Conservation (phyloP, 305 asterid species). For the Fraxinus baroniana region DNA sequence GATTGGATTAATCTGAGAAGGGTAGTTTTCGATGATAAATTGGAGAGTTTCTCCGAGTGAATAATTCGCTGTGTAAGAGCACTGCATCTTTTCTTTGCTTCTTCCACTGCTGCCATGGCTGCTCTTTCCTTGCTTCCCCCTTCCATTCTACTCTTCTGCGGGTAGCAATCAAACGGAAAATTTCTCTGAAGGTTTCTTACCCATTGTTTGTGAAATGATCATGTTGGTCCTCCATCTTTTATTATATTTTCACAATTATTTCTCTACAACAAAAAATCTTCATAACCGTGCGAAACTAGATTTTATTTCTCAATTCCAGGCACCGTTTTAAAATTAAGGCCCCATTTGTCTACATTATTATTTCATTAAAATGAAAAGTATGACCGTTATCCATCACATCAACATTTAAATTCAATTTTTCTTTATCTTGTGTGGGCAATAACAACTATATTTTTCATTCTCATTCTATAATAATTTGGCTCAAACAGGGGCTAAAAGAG, state of each 20-base stretch:
- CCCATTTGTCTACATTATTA: too few relatives aligned
- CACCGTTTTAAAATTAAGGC: too few relatives aligned
- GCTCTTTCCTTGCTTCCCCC: not conserved
- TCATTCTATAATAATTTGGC: too few relatives aligned
- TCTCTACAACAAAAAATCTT: not conserved
- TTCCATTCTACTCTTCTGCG: not conserved
- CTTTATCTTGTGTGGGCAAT: too few relatives aligned
- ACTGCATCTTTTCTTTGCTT: slow-evolving; percentile 57
- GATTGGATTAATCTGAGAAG: slow-evolving; percentile 62
- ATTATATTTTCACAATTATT: not conserved
- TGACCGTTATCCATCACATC: too few relatives aligned
- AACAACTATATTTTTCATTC: too few relatives aligned
- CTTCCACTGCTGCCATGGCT: slow-evolving; percentile 37
- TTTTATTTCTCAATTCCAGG: not conserved
- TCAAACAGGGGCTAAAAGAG: not conserved
- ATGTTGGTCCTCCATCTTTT: not conserved
- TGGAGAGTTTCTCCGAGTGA: slow-evolving; percentile 24
- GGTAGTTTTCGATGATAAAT: slow-evolving; percentile 43
- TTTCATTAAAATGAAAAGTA: too few relatives aligned
- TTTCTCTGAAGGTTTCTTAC: not conserved
- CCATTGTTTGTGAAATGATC: not conserved
- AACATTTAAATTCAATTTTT: too few relatives aligned
- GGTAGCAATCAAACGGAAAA: not conserved
- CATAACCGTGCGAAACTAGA: not conserved
- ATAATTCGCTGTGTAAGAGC: slow-evolving; percentile 48